phyloP scores from a whole-genome alignment of 768 basidiomycete species.

The Termitomyces sp. region DNA sequence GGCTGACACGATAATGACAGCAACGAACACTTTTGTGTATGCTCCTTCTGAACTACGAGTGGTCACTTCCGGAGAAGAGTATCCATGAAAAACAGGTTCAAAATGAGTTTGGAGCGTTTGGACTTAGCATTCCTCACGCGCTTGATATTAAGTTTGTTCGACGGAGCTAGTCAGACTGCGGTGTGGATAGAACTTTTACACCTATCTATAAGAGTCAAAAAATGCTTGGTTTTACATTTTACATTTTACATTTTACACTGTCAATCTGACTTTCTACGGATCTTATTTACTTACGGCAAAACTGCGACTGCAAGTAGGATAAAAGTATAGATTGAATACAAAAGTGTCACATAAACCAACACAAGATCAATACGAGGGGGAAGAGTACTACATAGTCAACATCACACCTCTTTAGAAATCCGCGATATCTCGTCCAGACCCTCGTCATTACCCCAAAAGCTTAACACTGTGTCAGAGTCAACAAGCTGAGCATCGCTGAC shows the following conservation, averaged over 20 bases:
- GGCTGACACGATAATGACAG: conserved; percentile 11
- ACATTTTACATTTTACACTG: neutral
- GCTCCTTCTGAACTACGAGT: conserved; percentile 27
- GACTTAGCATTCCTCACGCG: conserved; percentile 26
- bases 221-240: neutral
- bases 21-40: conserved; percentile 28
- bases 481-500: conserved; percentile 6
- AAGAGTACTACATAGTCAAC: neutral
- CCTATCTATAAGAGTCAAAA: no score
- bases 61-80: conserved; percentile 23
- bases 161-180: conserved; percentile 2
- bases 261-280: neutral
- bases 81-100: conserved; percentile 19
- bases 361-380: neutral
- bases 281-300: neutral
- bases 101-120: conserved; percentile 30
- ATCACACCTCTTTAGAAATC: conserved; percentile 49
- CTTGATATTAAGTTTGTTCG: conserved; percentile 23
- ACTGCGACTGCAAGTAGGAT: neutral
- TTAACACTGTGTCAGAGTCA: conserved; percentile 20
- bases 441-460: conserved; percentile 71
- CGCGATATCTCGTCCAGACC: conserved; percentile 68
- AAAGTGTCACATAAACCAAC: neutral
- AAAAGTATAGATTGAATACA: neutral
- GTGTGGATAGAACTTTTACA: neutral